Base-by-base conservation (phyloP, 352 stramenopile genomes). In the Lagenidium giganteum region DNA sequence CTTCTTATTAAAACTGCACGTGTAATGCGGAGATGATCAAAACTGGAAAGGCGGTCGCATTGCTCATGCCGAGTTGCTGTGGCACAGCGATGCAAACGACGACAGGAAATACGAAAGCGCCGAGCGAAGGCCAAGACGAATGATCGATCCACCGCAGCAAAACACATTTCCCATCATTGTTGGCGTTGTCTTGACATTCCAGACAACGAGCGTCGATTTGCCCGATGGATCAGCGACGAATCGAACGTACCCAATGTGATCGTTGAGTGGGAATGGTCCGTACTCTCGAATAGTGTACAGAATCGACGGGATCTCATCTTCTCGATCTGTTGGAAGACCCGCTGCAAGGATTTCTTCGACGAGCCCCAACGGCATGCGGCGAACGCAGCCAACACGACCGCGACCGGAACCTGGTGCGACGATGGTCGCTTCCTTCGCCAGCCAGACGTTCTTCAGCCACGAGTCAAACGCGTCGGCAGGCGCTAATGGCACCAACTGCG, bases 341-440 rank as follows among this genome's bases (percentile, higher is more conserved):
- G 37, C 72, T 4, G 67, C 75, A 22, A 90, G 24, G 42, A 90
- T 90, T 38, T 87, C 61, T 40, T 87, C 74, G 41, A 71, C 55
- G 22, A 87, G 63, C 11, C 74, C 72, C 14, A 87, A 47, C 29
- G 67, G 47, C 30, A 68, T 54, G 5, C 43, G 18, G 8, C 73
- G 74, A 34, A 71, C 47, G 43, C 80, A 53, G 16, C 78, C 78
- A 3, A 83, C 66, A 37, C 65, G 62, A 2, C 78, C 74, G 39
- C 74, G 64, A 0, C 78, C 74, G 3, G 13, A 23, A 8, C 78
- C 78, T 8, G 65, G 56, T 14, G 60, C 51, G 20, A 78, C 17
- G 32, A 85, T 62, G 13, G 47, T 42, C 26, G 60, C 37, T 6
- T 42, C 31, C 12, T 33, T 9, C 21, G 34, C 35, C 22, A 46